These are phyloP conservation scores for Heritiera littoralis DNA, from an alignment of 345 rosid species.

Conservation along the genomic window DNA sequence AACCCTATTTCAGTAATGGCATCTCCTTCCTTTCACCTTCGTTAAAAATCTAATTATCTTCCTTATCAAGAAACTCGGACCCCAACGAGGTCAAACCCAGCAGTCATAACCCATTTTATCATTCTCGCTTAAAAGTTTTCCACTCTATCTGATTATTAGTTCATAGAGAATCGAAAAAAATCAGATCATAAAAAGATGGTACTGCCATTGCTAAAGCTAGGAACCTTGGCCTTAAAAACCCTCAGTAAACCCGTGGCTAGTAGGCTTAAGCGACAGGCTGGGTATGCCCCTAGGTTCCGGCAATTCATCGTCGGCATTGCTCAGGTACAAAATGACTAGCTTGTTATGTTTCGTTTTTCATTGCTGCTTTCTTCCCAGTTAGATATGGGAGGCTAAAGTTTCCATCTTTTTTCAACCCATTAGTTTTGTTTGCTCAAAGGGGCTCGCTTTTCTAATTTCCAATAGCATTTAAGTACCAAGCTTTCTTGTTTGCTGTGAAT, in stretches of 20 bases:
- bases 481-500: background rate
- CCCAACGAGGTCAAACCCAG: conserved; percentile 6
- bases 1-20: background rate
- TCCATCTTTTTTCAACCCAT: background rate
- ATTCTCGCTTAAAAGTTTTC: background rate
- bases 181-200: conserved; percentile 11
- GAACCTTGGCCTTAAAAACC: conserved; percentile 26
- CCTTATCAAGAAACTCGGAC: background rate
- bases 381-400: background rate
- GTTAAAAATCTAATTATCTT: background rate
- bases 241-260: conserved; percentile 22
- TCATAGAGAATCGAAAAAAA: background rate
- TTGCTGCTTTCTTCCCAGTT: background rate
- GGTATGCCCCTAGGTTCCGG: conserved; percentile 35
- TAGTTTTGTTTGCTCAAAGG: background rate
- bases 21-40: conserved; percentile 8
- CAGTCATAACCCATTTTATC: background rate
- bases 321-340: conserved; percentile 11
- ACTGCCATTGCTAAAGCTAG: conserved; percentile 23
- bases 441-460: background rate
- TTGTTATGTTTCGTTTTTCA: background rate
- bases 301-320: conserved; percentile 49
- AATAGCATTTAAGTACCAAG: background rate
- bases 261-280: conserved; percentile 23
- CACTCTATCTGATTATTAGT: background rate